Base-by-base conservation (phyloP, 352 stramenopile genomes). In the Aphanomyces euteiches region DNA sequence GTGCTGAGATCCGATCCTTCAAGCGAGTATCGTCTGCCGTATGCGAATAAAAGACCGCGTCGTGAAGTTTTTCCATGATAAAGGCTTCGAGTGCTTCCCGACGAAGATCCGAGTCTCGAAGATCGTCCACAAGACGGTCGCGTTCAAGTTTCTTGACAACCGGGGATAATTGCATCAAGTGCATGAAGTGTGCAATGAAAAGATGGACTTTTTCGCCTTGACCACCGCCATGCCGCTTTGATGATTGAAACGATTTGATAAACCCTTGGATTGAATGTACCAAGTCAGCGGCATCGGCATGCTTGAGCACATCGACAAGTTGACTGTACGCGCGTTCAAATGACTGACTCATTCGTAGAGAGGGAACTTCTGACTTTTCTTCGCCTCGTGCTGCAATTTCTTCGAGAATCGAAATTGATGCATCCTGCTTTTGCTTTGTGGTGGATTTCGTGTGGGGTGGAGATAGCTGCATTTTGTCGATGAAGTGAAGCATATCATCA, bases 11-110 rank as follows among this genome's bases (percentile, higher is more conserved):
- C 0, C 87, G 85, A n/a, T 80, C 64, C 38, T 78, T 73, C 0
- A 96, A 83, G 5, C 53, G 66, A 1, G 82, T 73, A 60, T 97
- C 90, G 60, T 90, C 74, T 0, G 12, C 19, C 3, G 34, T n/a
- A 4, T 85, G 77, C 7, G 73, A 43, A 34, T 78, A 69, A 71
- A 97, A 83, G 12, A 79, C 84, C 39, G 81, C 81, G 0, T 66
- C 15, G 58, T 96, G 92, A 39, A 97, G 45, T 56, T 98, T 98
- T 68, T 92, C 82, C 78, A 97, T 94, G 54, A 98, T 39, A 48
- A 97, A 96, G 10, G 87, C 86, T 61, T 98, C 92, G 13, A 97
- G 54, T 0, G 87, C 80, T 66, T 93, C 86, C 72, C 57, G 15
- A 39, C 40, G 38, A 37, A 47, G 50, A 45, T 75, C 72, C 47